Evolutionary conservation across 225 moss, liverwort and hornwort species (phyloP).

Genomic region (Pseudoscleropodium purum): DNA sequence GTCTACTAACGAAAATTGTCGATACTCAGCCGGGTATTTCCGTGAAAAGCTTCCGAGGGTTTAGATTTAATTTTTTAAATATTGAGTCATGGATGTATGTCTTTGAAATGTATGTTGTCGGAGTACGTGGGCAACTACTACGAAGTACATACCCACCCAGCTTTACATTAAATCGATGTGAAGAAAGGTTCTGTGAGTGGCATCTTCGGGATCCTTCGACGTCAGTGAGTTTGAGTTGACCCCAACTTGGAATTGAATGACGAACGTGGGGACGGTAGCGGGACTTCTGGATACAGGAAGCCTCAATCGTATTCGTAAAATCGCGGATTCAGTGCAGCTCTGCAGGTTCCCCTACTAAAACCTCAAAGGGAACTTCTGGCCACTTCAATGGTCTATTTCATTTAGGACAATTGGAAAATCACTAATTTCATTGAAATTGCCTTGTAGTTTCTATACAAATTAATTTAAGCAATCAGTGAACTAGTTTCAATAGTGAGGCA

Average conservation of each 20-base stretch:
- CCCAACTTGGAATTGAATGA: background rate
- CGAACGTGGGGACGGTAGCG: too few species aligned
- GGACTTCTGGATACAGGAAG: background rate
- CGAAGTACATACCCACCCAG: background rate
- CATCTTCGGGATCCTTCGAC: background rate
- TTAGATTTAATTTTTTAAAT: background rate
- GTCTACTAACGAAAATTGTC: background rate
- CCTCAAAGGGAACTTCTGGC: background rate
- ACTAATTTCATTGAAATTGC: background rate
- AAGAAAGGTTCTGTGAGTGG: background rate
- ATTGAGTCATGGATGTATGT: background rate
- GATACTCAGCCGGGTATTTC: background rate
- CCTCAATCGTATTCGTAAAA: background rate
- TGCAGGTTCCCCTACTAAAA: background rate
- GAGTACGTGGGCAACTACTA: too few species aligned
- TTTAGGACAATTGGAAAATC: background rate
- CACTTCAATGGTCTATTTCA: background rate
- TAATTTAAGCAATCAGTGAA: background rate
- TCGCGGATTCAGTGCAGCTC: background rate
- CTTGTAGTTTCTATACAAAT: background rate
- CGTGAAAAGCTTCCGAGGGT: background rate
- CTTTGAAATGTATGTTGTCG: background rate
- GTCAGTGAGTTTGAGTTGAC: background rate
- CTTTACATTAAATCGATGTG: background rate
- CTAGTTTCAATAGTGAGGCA: background rate